Evolutionary conservation across 441 rosid species (phyloP), one percentile per base, ranked within the genome.

Genomic region (Populus trichocarpa): DNA sequence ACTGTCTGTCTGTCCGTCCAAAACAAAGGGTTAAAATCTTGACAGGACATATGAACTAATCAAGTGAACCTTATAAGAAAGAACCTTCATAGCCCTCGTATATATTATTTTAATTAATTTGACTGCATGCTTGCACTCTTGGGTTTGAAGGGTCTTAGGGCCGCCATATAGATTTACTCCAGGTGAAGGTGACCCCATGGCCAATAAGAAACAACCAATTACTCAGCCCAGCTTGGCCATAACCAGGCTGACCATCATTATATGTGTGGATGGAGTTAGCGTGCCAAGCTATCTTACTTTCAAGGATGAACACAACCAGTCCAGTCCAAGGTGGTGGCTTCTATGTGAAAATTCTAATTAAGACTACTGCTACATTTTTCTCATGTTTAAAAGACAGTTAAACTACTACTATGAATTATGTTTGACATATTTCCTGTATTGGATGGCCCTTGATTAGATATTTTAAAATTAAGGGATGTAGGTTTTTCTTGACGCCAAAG

Each of bases 311-410:
- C 73, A 20, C 36, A 64, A 59, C n/a, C 2, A 22, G 11, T 22
- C 61, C 65, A 72, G 86, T 85, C 86, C 8, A 77, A 72, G 78
- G 30, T 69, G 86, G 84, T 77, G 86, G 83, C 86, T 85, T 65
- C 46, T 28, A 11, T 23, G 0, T 30, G 42, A 70, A 78, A 70
- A 61, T 59, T 70, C 46, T 69, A n/a, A n/a, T 67, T 0, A 76
- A 53, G 12, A 18, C 35, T 46, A 6, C 57, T 13, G 57, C 57
- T 14, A 46, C 11, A 11, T 40, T 28, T 2, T 2, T 68, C 40
- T 42, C 14, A n/a, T 11, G 46, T 40, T 40, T 40, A 40, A 11
- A 40, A 40, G 46, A 40, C 4, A 40, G 46, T 3, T 38, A 38
- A 38, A 38, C 42, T 9, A 38, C 42, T 9, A 40, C 46, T 40